Evolutionary conservation across 352 stramenopile genomes (phyloP).

Genomic region (Phytophthora pseudosyringae): DNA sequence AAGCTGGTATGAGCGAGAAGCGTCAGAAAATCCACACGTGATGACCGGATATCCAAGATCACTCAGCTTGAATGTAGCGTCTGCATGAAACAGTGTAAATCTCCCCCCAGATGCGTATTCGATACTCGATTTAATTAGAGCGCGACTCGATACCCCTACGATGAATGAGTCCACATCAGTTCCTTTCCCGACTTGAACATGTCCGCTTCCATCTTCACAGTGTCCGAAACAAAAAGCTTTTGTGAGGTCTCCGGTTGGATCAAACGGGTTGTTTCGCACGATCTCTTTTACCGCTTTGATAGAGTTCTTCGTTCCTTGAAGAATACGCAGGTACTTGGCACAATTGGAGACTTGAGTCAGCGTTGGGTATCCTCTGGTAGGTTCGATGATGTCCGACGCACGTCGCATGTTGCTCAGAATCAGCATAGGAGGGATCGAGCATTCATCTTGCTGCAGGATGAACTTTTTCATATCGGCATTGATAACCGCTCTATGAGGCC

Average conservation of each 20-base stretch:
- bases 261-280: background rate
- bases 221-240: background rate
- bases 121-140: too few relatives aligned
- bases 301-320: slow-evolving; percentile 1
- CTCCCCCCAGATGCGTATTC: too few relatives aligned
- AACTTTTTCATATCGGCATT: background rate
- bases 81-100: too few relatives aligned
- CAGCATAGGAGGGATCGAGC: slow-evolving; percentile 2
- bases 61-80: too few relatives aligned
- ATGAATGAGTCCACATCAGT: too few relatives aligned
- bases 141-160: too few relatives aligned
- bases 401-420: background rate
- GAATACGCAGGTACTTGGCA: background rate
- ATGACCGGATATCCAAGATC: too few relatives aligned
- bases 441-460: background rate
- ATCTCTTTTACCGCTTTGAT: background rate
- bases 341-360: background rate
- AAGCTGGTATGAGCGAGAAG: too few relatives aligned
- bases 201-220: too few relatives aligned
- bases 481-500: background rate
- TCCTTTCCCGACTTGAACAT: too few relatives aligned
- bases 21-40: too few relatives aligned
- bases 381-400: background rate
- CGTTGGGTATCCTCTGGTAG: background rate
- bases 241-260: background rate